phyloP scores from a whole-genome alignment of 2,329 filamentous ascomycete genomes.

The Aspergillus quadrilineatus region DNA sequence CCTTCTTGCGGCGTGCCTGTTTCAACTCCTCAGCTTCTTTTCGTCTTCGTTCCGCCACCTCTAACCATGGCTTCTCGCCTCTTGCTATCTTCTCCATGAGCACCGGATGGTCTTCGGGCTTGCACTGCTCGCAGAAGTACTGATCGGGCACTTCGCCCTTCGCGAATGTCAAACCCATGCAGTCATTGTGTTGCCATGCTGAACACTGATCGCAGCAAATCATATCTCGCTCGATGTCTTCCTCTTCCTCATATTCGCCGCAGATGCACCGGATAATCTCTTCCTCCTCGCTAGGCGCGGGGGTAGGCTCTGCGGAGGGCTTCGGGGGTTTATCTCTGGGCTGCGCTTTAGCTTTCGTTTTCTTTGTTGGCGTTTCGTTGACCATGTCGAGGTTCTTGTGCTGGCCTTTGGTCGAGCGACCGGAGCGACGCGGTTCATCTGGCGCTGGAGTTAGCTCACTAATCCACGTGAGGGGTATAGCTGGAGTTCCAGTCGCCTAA shows the following conservation, averaged over 20 bases:
- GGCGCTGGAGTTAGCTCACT: constrained; percentile 33
- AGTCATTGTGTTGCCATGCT: constrained; percentile 97
- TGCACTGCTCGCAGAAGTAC: constrained; percentile 92
- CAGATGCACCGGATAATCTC: constrained; percentile 92
- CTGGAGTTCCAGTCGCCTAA: constrained; percentile 12
- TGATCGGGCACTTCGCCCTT: constrained; percentile 72
- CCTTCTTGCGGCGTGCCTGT: constrained; percentile 59
- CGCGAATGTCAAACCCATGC: constrained; percentile 80
- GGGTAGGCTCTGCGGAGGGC: constrained; percentile 47
- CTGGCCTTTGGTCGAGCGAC: constrained; percentile 93
- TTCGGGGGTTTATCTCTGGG: constrained; percentile 48
- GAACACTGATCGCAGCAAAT: constrained; percentile 91
- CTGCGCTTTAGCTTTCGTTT: constrained; percentile 49
- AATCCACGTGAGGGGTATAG: constrained; percentile 12
- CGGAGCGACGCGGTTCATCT: constrained; percentile 89
- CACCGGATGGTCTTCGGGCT: constrained; percentile 76
- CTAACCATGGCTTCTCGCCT: constrained; percentile 86
- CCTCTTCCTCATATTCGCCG: constrained; percentile 79
- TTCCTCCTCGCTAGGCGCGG: constrained; percentile 52
- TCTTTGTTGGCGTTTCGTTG: constrained; percentile 57
- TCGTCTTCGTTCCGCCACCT: constrained; percentile 62
- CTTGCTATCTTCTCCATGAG: constrained; percentile 74
- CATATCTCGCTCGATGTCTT: constrained; percentile 86
- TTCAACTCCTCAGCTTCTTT: constrained; percentile 59
- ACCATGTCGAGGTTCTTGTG: constrained; percentile 81